Percentiles rank a stretch among this genome's conserved stretches.
Evolutionary conservation across 78 protist genomes (phyloP).

Genomic region (Planoprotostelium fungivorum): DNA sequence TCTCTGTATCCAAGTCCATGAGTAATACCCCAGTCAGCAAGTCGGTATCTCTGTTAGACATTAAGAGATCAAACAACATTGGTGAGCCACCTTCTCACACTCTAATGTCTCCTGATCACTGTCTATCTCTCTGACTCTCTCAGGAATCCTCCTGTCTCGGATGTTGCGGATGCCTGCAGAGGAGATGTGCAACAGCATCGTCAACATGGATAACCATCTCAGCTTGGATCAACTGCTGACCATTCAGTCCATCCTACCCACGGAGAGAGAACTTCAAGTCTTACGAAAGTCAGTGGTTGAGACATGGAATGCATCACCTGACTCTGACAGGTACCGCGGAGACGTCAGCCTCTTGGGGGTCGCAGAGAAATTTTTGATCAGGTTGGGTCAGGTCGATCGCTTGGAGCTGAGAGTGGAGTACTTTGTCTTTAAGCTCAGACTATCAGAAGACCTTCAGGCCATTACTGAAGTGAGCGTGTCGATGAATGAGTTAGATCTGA

Average conservation of each 20-base stretch:
- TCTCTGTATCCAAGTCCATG: neutral
- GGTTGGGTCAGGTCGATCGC: neutral
- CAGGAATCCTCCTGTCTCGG: neutral
- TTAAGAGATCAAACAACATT: neutral
- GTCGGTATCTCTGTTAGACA: neutral
- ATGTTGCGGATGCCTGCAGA: neutral
- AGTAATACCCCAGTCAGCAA: neutral
- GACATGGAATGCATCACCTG: neutral
- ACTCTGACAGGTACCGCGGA: neutral
- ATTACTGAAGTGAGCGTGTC: neutral
- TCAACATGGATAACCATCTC: neutral
- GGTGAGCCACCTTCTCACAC: neutral
- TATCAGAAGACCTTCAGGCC: neutral
- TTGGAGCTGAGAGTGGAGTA: neutral
- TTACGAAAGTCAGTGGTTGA: neutral
- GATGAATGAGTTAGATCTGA: neutral
- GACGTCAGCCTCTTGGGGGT: neutral
- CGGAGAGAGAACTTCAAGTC: neutral
- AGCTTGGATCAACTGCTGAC: neutral
- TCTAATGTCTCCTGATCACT: too few species aligned
- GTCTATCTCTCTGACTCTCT: neutral
- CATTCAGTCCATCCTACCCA: neutral
- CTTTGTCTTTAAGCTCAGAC: neutral
- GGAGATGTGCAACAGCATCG: neutral
- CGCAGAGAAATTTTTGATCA: neutral